phyloP scores from a whole-genome alignment of 345 rosid species.

The Pugionium cornutum region DNA sequence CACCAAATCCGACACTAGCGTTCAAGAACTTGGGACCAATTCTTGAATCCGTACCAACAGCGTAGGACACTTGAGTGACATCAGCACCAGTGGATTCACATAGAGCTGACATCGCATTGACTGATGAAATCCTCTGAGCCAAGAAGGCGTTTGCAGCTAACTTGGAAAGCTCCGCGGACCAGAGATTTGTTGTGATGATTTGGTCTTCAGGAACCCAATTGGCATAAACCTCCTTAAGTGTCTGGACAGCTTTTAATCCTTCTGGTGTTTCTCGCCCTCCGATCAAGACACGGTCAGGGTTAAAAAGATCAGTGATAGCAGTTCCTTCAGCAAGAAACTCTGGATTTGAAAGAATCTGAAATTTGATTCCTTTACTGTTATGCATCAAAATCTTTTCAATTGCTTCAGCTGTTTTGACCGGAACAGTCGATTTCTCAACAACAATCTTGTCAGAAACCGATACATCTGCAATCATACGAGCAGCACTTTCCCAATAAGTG shows the following conservation, averaged over 20 bases:
- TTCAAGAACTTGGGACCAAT: conserved; percentile 87
- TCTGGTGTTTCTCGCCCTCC: conserved; percentile 92
- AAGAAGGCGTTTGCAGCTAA: conserved; percentile 92
- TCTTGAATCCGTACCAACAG: conserved; percentile 85
- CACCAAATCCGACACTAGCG: conserved; percentile 90
- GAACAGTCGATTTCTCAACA: conserved; percentile 92
- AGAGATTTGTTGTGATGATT: conserved; percentile 81
- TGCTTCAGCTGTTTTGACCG: conserved; percentile 91
- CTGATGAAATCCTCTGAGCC: conserved; percentile 93
- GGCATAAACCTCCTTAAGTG: conserved; percentile 78
- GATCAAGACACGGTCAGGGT: conserved; percentile 83
- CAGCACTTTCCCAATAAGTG: conserved; percentile 95
- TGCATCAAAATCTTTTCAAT: conserved; percentile 88
- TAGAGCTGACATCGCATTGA: conserved; percentile 89
- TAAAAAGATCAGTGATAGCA: conserved; percentile 69
- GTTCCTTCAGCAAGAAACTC: conserved; percentile 97
- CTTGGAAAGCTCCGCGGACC: conserved; percentile 96
- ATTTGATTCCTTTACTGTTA: conserved; percentile 89
- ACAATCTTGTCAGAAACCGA: conserved; percentile 84
- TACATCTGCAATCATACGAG: conserved; percentile 93
- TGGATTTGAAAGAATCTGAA: conserved; percentile 87
- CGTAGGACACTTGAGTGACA: conserved; percentile 71
- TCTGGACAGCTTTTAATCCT: conserved; percentile 69
- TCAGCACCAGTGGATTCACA: conserved; percentile 90
- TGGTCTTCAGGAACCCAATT: conserved; percentile 81